These are phyloP conservation scores for Beta lomatogona DNA, from an alignment of 179 eudicot genomes.

Conservation along the genomic window DNA sequence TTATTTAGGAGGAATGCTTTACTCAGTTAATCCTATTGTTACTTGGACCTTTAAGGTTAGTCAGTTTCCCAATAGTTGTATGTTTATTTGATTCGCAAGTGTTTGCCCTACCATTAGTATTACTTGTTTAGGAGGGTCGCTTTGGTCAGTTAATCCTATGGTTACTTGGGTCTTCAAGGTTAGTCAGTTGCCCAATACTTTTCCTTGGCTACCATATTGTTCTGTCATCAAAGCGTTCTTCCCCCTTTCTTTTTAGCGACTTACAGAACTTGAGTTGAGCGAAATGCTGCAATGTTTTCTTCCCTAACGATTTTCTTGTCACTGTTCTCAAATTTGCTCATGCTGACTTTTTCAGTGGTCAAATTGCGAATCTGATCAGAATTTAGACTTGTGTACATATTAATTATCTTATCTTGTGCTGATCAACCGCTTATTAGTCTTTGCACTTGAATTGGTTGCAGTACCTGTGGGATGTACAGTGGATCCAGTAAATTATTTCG, in stretches of 20 bases:
- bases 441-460: conserved; percentile 29
- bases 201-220: neutral
- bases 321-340: neutral
- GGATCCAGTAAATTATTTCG: conserved; percentile 74
- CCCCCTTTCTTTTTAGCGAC: neutral
- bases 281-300: neutral
- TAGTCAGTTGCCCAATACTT: neutral
- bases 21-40: neutral
- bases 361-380: neutral
- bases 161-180: neutral
- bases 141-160: neutral
- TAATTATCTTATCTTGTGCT: conserved; percentile 9
- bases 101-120: neutral
- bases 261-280: neutral
- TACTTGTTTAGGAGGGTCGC: neutral
- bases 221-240: neutral
- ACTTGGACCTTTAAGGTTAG: neutral
- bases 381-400: neutral
- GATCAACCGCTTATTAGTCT: neutral
- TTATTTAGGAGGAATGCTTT: neutral
- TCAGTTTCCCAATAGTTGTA: neutral
- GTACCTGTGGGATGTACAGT: conserved; percentile 63
- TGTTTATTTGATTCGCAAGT: neutral
- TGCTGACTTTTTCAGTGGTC: neutral
- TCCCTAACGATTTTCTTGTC: neutral